Evolutionary conservation across 768 basidiomycete species (phyloP), one percentile per base, ranked within the genome.

Genomic region (Heimioporus sp.): DNA sequence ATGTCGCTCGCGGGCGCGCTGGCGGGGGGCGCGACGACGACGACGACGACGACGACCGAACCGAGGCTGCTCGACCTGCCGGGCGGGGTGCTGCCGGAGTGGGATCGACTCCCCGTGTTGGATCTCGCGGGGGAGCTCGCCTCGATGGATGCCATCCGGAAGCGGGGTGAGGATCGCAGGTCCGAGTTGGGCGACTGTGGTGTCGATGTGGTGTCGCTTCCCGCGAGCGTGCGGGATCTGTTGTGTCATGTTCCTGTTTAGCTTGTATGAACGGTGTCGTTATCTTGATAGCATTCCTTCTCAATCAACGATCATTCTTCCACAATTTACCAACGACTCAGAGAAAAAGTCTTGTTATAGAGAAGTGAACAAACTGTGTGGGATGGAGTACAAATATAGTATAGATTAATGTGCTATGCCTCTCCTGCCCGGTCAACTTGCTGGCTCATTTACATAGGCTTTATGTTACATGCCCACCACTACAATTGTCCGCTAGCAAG

Each of bases 21-120:
- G 12, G 32, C 49, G 32, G 45, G 34, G 17, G 49, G 49, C 11
- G 53, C 40, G 21, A 39, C 19, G 12, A 39, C 63, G 3, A 28
- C 24, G n/a, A n/a, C n/a, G n/a, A n/a, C 40, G 21, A 39, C 19
- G 12, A 39, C 63, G 3, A 28, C 24, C 4, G 68, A 66, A 36
- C 43, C 52, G 35, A 20, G 59, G 13, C 62, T 93, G 20, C 69
- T 90, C 34, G 80, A 85, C 41, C 69, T 92, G 38, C 91, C 89
- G 1, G 71, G 68, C 1, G 72, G 63, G 16, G 61, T 56, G 11
- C 68, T 92, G 42, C 82, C 92, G 1, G 41, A 49, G 11, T 83
- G 80, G 76, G 59, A 69, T 1, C 61, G 62, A 4, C 72, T 93
- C 28, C 91, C 92, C 0, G 75, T 87, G 10, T 68, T 92, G 56